Evolutionary conservation across 495 filamentous ascomycete species (phyloP), one percentile per base, ranked within the genome.

Genomic region (Viridothelium virens): DNA sequence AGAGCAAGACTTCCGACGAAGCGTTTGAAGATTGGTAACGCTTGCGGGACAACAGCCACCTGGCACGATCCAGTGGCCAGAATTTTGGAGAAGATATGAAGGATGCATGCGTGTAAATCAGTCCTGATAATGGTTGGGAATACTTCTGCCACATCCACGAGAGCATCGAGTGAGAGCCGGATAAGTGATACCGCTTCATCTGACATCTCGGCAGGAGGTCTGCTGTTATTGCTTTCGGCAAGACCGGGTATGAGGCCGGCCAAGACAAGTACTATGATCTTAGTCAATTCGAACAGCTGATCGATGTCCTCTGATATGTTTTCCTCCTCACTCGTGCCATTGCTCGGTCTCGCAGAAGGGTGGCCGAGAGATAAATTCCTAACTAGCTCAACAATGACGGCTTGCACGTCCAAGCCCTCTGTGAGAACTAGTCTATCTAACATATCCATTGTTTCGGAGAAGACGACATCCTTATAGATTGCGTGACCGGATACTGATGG

Each of bases 81-180:
- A 61, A 97, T 95, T 3, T 90, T 96, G 50, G 88, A 88, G 74
- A 97, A 97, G 34, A 97, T 96, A 76, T 99, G 93, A 41, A 97
- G 81, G 70, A 97, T 96, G 73, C 92, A 96, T 56, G 94, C 93
- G 74, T 99, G 91, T 10, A 99, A 83, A 74, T 99, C 94, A 61
- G 91, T 91, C 75, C 92, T 91, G 78, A 99, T 99, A 69, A 99
- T 90, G 0, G 89, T 86, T 0, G 94, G 94, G 77, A 99, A 99
- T 16, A 97, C 91, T 61, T 92, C 89, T 7, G 95, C 91, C 1
- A 93, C 91, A 70, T 97, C 91, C 0, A 97, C 94, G 1, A 99
- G 84, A 10, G 95, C 89, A 69, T 91, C 86, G 18, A 99, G 82
- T 2, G 91, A 84, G 1, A 88, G 83, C 38, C 86, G 86, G 56